A percentile compares a stretch with the other conserved stretches of the same genome.
Evolutionary conservation across 495 filamentous ascomycete species (phyloP).

Genomic region (Choiromyces venosus): DNA sequence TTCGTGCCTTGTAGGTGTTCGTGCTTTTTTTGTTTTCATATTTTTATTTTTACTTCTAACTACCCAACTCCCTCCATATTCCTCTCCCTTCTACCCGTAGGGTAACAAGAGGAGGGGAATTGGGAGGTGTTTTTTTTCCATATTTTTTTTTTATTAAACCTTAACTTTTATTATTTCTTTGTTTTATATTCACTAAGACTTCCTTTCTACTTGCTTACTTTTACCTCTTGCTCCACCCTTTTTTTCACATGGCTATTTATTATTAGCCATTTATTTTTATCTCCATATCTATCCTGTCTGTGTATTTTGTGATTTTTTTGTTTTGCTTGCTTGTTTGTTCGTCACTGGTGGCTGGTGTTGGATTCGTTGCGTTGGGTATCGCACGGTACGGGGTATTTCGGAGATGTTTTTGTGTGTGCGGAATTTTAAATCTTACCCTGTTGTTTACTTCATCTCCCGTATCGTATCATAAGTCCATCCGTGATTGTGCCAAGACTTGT

Average conservation of each 20-base stretch:
- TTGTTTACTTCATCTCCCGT: not conserved
- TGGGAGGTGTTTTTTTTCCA: not conserved
- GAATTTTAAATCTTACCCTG: not conserved
- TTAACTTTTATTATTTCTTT: slow-evolving; percentile 33
- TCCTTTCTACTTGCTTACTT: not conserved
- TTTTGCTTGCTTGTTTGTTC: not conserved
- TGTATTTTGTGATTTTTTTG: not conserved
- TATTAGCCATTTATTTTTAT: not conserved
- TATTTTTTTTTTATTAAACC: slow-evolving; percentile 29
- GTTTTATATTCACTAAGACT: slow-evolving; percentile 16
- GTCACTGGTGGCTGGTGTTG: slow-evolving; percentile 1
- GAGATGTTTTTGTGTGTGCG: not conserved
- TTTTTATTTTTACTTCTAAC: slow-evolving; percentile 41
- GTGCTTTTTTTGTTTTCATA: slow-evolving; percentile 36
- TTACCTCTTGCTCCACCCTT: not conserved
- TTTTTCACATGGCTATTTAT: not conserved
- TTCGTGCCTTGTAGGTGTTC: not conserved
- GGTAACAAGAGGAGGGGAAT: not conserved
- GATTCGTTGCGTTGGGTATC: too few species aligned
- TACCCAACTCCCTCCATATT: slow-evolving; percentile 24
- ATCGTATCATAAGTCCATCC: not conserved
- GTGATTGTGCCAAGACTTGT: too few species aligned
- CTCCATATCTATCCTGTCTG: not conserved
- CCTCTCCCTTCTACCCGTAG: not conserved
- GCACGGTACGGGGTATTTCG: slow-evolving; percentile 2